A percentile compares a stretch with the other conserved stretches of the same genome.
Conservation (phyloP, 805 yeast genomes). For the Lipomyces japonicus region DNA sequence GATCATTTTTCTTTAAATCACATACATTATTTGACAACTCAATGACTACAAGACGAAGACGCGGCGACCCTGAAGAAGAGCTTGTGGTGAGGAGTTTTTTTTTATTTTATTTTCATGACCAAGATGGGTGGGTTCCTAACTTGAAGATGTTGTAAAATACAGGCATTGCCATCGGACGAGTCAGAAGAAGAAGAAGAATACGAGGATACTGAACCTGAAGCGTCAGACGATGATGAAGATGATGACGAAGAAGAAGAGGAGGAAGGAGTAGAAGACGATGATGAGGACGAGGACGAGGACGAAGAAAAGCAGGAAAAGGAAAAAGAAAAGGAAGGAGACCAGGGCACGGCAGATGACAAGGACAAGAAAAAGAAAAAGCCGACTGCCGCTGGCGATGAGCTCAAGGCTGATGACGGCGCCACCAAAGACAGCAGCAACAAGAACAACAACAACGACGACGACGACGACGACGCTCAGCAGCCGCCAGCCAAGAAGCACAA, state of each 20-base stretch:
- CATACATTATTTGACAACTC: too few species aligned
- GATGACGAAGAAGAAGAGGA: constrained; percentile 25
- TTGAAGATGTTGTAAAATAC: neutral
- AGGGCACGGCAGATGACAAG: constrained; percentile 9
- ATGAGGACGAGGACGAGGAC: constrained; percentile 26
- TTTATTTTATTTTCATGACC: neutral
- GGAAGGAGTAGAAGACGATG: constrained; percentile 19
- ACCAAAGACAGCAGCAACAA: neutral
- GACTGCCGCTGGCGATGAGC: constrained; percentile 2
- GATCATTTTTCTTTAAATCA: too few species aligned
- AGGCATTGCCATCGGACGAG: constrained; percentile 29
- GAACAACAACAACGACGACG: neutral
- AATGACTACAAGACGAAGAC: too few species aligned
- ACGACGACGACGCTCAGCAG: constrained; percentile 6
- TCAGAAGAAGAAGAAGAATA: constrained; percentile 29
- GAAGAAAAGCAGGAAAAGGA: constrained; percentile 12
- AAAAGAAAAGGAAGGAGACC: constrained; percentile 5
- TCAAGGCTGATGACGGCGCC: constrained; percentile 1
- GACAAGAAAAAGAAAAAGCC: neutral
- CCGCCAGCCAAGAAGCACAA: constrained; percentile 28
- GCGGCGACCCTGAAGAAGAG: constrained; percentile 29
- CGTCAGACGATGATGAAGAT: constrained; percentile 21
- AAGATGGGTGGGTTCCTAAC: neutral
- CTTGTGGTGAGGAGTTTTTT: constrained; percentile 16
- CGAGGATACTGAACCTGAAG: constrained; percentile 28